phyloP scores from a whole-genome alignment of 176 grass and related monocot species.

The Tillandsia leiboldiana region DNA sequence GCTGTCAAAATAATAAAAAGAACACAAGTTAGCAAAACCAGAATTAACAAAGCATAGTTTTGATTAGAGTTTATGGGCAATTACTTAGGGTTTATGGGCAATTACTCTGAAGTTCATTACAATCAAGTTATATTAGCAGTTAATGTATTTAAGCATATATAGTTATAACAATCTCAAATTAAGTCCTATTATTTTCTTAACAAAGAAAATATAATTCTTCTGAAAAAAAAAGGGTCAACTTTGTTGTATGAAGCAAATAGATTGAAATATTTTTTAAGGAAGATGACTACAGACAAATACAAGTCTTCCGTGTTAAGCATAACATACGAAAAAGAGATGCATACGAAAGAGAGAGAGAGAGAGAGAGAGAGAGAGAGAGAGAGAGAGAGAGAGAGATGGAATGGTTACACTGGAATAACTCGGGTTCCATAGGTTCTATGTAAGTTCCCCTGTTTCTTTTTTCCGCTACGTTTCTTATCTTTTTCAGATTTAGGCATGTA shows the following conservation, averaged over 20 bases:
- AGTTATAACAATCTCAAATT: too few species aligned
- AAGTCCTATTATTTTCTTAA: not conserved
- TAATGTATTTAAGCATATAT: not conserved
- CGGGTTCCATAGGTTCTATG: slow-evolving; percentile 81
- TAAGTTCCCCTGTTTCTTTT: slow-evolving; percentile 77
- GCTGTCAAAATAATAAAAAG: slow-evolving; percentile 35
- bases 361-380: not conserved
- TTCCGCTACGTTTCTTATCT: slow-evolving; percentile 47
- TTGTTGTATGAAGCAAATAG: not conserved
- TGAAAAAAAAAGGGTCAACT: not conserved
- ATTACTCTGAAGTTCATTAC: not conserved
- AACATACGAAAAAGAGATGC: not conserved
- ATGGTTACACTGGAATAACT: slow-evolving; percentile 84
- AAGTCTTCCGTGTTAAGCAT: not conserved
- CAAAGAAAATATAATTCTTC: not conserved
- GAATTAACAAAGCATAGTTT: not conserved
- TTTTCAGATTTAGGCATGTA: slow-evolving; percentile 67
- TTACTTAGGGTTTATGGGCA: not conserved
- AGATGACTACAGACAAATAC: not conserved
- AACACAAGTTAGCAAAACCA: not conserved
- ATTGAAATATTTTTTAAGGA: not conserved
- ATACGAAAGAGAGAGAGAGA: not conserved
- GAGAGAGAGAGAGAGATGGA: not conserved
- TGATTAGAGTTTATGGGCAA: not conserved
- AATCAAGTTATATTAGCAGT: not conserved